Base-by-base conservation (phyloP, 2,329 filamentous ascomycete species). In the Fusarium coicis region DNA sequence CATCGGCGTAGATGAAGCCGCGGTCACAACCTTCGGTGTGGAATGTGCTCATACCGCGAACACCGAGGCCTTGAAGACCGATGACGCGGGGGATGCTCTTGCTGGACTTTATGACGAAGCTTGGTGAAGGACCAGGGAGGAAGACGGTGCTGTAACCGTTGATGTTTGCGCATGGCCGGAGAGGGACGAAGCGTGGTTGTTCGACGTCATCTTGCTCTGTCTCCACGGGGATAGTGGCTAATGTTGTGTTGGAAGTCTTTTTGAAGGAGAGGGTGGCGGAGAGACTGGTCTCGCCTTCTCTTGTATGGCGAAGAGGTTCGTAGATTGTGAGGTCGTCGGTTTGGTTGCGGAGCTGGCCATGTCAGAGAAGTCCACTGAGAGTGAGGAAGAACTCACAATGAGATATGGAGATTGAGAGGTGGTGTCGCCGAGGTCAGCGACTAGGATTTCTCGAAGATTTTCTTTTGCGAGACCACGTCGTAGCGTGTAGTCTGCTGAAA, bases 241-340 rank as follows among this genome's bases (percentile, higher is more conserved):
- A 83, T 36, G 88, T 86, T 21, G 91, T 85, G 74, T 96, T 95
- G 2, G 89, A 82, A 2, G 93, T 83, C 81, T 97, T 97, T 62
- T 92, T 86, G 81, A 97, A 97, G 61, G 91, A 89, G 16, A 98
- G 84, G 12, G 87, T 88, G 30, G 85, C 83, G 2, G 87, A 84
- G 74, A 92, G 87, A 6, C 67, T 70, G 5, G 74, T 36, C 10
- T 85, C 81, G 63, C 77, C 80, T 63, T 80, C 80, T 34, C 78
- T 79, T 43, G 79, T 83, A 68, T 84, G 84, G 46, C 89, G 87
- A 75, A 94, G 92, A 4, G 96, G 95, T 79, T 96, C 91, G 80
- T 98, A 99, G 50, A 98, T 88, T 16, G 93, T 92, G 39, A 98
- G 84, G 78, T 98, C 95, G 72, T 97, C 93, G 66, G 90, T 92